phyloP scores from a whole-genome alignment of 352 stramenopile genomes.

The Globisporangium cederbergense region DNA sequence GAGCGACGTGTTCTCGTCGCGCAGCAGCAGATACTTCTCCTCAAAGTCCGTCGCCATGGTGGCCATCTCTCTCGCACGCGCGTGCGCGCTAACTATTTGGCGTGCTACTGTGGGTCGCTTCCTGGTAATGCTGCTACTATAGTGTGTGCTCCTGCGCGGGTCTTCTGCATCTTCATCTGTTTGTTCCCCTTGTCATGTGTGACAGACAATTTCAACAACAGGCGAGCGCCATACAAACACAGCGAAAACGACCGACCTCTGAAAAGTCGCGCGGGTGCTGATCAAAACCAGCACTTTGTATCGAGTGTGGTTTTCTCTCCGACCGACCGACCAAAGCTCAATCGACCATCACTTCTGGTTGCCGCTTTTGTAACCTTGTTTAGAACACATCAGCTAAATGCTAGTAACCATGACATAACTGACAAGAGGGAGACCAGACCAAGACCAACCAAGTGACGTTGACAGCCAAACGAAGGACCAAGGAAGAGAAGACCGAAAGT shows the following conservation, averaged over 20 bases:
- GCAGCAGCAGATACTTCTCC: slow-evolving; percentile 80
- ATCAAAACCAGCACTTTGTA: neutral
- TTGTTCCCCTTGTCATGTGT: neutral
- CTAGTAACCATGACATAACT: neutral
- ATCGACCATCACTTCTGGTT: neutral
- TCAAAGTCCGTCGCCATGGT: slow-evolving; percentile 66
- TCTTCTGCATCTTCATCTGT: neutral
- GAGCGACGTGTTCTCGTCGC: slow-evolving; percentile 81
- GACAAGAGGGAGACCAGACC: slow-evolving; percentile 11
- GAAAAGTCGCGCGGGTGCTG: slow-evolving; percentile 1
- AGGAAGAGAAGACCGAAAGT: slow-evolving; percentile 8
- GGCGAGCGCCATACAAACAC: neutral
- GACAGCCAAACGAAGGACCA: slow-evolving; percentile 10
- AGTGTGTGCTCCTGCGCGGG: neutral
- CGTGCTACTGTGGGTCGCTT: neutral
- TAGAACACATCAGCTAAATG: neutral
- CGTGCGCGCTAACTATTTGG: neutral
- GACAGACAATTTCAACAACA: neutral
- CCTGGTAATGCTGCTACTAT: neutral
- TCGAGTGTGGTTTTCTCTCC: neutral
- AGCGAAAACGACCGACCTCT: slow-evolving; percentile 9
- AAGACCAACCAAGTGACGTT: slow-evolving; percentile 25
- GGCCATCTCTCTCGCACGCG: neutral
- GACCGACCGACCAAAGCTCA: slow-evolving; percentile 11
- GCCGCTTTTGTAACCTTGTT: slow-evolving; percentile 1